Evolutionary conservation across 1,139 yeast genomes (phyloP).

Genomic region (Yamadazyma dendronema): DNA sequence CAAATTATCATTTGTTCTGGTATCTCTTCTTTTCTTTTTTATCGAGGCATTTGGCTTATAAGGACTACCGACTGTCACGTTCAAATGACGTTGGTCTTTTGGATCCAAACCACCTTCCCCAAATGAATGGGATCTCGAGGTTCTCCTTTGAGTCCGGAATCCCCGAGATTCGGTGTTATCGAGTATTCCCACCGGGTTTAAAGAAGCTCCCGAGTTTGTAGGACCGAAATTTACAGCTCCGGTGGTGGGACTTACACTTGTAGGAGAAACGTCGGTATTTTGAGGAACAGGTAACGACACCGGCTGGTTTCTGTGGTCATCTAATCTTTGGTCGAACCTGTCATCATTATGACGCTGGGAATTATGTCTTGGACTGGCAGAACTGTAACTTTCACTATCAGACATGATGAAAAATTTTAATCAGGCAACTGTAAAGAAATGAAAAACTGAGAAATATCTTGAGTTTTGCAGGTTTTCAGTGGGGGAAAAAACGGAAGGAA

Average conservation of each 20-base stretch:
- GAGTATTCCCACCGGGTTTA: slow-evolving; percentile 12
- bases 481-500: neutral
- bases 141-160: slow-evolving; percentile 14
- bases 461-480: too few species aligned
- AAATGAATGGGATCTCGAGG: slow-evolving; percentile 35
- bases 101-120: slow-evolving; percentile 18
- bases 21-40: slow-evolving; percentile 14
- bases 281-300: slow-evolving; percentile 34
- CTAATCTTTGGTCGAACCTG: slow-evolving; percentile 50
- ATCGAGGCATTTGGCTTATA: slow-evolving; percentile 6
- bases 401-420: slow-evolving; percentile 31
- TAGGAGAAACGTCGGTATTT: slow-evolving; percentile 19
- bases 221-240: too few species aligned
- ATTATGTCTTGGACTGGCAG: slow-evolving; percentile 31
- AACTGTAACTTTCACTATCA: slow-evolving; percentile 43
- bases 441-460: too few species aligned
- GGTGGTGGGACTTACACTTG: slow-evolving; percentile 11
- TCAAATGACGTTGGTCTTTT: slow-evolving; percentile 17
- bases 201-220: too few species aligned
- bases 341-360: slow-evolving; percentile 39
- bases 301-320: slow-evolving; percentile 58
- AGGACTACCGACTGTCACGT: slow-evolving; percentile 8
- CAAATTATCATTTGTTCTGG: slow-evolving; percentile 20
- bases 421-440: neutral
- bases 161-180: slow-evolving; percentile 7